phyloP scores from a whole-genome alignment of 169 alveolate genomes.

The Cryptosporidium sp. region DNA sequence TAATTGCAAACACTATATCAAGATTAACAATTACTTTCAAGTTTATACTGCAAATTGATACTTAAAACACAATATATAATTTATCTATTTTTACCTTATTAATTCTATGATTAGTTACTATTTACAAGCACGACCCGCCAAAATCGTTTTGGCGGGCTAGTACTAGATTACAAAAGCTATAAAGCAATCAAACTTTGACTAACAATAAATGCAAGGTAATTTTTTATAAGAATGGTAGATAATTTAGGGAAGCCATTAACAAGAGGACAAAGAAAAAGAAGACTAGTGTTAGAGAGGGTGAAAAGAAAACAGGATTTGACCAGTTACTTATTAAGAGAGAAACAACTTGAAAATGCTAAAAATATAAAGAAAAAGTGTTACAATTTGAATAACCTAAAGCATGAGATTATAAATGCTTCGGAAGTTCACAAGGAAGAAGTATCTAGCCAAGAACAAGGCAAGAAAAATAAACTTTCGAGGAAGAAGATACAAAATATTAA shows the following conservation, averaged over 20 bases:
- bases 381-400: conserved; percentile 20
- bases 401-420: neutral
- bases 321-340: conserved; percentile 13
- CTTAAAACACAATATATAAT: no score
- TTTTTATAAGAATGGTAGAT: neutral
- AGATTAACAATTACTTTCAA: neutral
- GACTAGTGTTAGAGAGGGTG: conserved; percentile 27
- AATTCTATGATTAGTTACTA: neutral
- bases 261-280: conserved; percentile 66
- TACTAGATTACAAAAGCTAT: neutral
- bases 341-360: conserved; percentile 27
- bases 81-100: no score
- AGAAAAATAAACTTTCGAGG: conserved; percentile 14
- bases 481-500: conserved; percentile 15
- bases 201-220: neutral
- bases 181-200: neutral
- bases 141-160: neutral
- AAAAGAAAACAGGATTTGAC: conserved; percentile 58
- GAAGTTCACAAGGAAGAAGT: neutral
- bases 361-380: conserved; percentile 19
- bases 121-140: neutral
- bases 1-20: no score
- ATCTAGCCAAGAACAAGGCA: neutral
- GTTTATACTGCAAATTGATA: neutral
- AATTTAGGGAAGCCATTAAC: conserved; percentile 25